phyloP scores from a whole-genome alignment of 2,329 filamentous ascomycete genomes.

The Penicillium expansum region DNA sequence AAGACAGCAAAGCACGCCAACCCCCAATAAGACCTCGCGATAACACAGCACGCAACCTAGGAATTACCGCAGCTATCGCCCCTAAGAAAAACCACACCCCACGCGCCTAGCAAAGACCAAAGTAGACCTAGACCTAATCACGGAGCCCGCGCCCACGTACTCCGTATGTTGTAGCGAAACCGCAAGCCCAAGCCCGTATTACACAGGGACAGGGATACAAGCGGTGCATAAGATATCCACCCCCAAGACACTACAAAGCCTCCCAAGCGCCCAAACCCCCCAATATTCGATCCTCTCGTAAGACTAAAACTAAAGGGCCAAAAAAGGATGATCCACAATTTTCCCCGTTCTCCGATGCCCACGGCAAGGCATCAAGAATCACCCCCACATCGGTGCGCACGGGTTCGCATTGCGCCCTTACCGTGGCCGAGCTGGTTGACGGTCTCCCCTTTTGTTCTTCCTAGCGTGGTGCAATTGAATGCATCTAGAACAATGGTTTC shows the following conservation, averaged over 20 bases:
- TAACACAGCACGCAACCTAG: not conserved
- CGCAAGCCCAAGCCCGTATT: not conserved
- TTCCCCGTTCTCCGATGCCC: not conserved
- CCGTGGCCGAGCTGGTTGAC: not conserved
- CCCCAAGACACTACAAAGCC: not conserved
- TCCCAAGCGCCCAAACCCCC: not conserved
- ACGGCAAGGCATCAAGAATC: not conserved
- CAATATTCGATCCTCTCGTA: not conserved
- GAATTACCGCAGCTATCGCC: not conserved
- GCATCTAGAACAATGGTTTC: not conserved
- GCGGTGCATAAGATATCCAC: not conserved
- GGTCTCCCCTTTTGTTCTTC: not conserved
- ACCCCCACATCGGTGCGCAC: slow-evolving; percentile 7
- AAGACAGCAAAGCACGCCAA: not conserved
- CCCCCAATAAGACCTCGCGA: not conserved
- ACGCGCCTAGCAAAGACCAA: not conserved
- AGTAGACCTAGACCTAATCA: not conserved
- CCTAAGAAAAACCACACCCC: not conserved
- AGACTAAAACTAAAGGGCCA: not conserved
- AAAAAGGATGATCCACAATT: not conserved
- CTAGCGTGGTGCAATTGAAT: not conserved
- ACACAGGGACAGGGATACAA: not conserved
- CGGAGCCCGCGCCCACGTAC: not conserved
- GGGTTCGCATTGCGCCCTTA: not conserved
- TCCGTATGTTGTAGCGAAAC: too few relatives aligned